Evolutionary conservation across 108 stramenopile genomes (phyloP).

Genomic region (Nitzschia sp.): DNA sequence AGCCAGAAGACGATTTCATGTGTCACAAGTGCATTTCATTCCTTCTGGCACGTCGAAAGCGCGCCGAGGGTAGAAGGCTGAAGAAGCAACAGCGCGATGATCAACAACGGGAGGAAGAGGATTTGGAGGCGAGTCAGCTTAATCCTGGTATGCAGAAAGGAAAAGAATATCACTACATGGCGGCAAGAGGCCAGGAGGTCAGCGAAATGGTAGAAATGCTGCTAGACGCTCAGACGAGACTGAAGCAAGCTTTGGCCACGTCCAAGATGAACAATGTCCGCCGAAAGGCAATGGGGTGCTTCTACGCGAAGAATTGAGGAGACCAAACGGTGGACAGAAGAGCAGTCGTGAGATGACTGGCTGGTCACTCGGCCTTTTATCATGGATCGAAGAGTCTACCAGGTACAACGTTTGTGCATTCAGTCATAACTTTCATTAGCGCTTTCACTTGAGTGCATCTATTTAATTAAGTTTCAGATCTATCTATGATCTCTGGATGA

Average conservation of each 20-base stretch:
- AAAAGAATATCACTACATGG: slow-evolving; percentile 69
- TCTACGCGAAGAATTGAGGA: not conserved
- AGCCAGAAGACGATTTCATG: slow-evolving; percentile 78
- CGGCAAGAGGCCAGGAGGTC: slow-evolving; percentile 62
- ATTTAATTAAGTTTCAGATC: no score
- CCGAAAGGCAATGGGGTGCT: slow-evolving; percentile 31
- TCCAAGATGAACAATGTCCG: slow-evolving; percentile 61
- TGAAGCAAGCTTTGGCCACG: slow-evolving; percentile 49
- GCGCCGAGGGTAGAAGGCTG: slow-evolving; percentile 72
- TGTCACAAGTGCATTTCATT: slow-evolving; percentile 67
- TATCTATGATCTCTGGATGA: no score
- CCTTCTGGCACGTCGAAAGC: slow-evolving; percentile 48
- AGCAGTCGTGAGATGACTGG: no score
- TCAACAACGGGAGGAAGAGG: slow-evolving; percentile 13
- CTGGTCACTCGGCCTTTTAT: no score
- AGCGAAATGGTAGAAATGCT: slow-evolving; percentile 76
- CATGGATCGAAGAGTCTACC: no score
- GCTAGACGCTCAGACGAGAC: slow-evolving; percentile 68
- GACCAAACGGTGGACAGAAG: no score
- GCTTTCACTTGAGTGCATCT: no score
- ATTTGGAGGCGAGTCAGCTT: slow-evolving; percentile 10
- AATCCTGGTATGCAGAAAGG: slow-evolving; percentile 40
- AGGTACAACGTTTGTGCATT: no score
- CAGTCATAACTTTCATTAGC: no score
- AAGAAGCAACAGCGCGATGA: slow-evolving; percentile 58